Evolutionary conservation across 2,329 filamentous ascomycete genomes (phyloP), one percentile per base, ranked within the genome.

Genomic region (Drechslera avenae): DNA sequence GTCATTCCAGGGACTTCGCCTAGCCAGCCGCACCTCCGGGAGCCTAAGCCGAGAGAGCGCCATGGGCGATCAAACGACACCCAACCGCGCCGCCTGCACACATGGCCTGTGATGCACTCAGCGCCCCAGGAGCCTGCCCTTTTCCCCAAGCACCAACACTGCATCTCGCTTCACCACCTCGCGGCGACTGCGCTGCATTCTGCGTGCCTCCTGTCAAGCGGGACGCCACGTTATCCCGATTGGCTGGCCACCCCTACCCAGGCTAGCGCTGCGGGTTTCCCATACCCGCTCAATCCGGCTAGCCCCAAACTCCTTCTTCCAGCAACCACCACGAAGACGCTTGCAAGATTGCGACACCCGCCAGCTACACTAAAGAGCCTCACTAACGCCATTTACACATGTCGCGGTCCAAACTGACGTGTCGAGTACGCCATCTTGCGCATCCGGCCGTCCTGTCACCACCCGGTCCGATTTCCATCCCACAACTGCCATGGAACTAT

Each of bases 1-100:
- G 49, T 52, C 49, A 52, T 52, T 34, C 26, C 49, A 52, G 49
- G 44, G 44, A 52, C 49, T 43, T 28, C 17, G 43, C 42, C 17
- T 37, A 45, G 39, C 39, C 39, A 39, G 46, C 40, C 46, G 46
- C 46, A 28, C 33, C 31, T 35, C 18, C 33, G 37, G n/a, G 31
- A 36, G 17, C 17, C 28, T 40, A 40, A 26, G 48, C 48, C 47
- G 41, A 36, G 41, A 36, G 12, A 26, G 17, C 42, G 13, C 39
- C 35, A 18, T 18, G 34, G 34, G 14, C 17, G 34, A 19, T 36
- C 34, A 36, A 36, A 16, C 19, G 33, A 16, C 40, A 41, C 46
- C 34, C 46, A 45, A 39, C 34, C 40, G 18, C 12, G 6, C 10
- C 37, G 26, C 14, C 33, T 16, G 4, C 16, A 28, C 41, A 44